Evolutionary conservation across 345 rosid species (phyloP), one percentile per base, ranked within the genome.

Genomic region (Lenwebbia sp.): DNA sequence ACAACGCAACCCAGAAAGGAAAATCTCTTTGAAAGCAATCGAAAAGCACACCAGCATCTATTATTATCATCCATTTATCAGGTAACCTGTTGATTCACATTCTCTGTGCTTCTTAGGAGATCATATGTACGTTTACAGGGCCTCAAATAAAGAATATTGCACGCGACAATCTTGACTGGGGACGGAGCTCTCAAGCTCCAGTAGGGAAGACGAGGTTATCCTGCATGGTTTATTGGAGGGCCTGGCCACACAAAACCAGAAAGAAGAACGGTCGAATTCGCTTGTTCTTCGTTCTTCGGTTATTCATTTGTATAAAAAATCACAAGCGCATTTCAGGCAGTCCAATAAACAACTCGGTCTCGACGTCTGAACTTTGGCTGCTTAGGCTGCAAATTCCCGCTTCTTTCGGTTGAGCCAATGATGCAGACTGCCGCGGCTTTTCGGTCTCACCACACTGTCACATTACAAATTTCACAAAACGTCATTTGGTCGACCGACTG

Each of bases 341-440:
- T 26, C 87, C 87, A 62, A 86, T 86, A 56, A 74, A 86, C 84
- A 86, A n/a, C 6, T 82, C 84, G 0, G 87, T 86, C 87, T 86
- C 87, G 21, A 86, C 87, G 3, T 82, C 84, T 26, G 84, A 17
- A 55, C 84, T 56, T 14, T 14, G n/a, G 84, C 54, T 81, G 28
- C 75, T 81, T 52, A n/a, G 74, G 10, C 54, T 7, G 50, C 12
- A 28, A 13, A 30, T 53, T 81, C 84, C 49, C 17, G 49, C 84
- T 54, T 54, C 83, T 53, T 28, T 81, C 25, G 47, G 75, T 81
- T 41, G 84, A 56, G 44, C 40, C 19, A 28, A 28, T 51, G 51
- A 10, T 51, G 54, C 28, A 30, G 55, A 26, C 54, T 22, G 60
- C 87, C 75, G 33, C 14, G 40, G 51, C 40, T 49, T 56, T 53